Conservation (phyloP, 2,329 filamentous ascomycete genomes). For the Graphilbum ipis-grandicollis region DNA sequence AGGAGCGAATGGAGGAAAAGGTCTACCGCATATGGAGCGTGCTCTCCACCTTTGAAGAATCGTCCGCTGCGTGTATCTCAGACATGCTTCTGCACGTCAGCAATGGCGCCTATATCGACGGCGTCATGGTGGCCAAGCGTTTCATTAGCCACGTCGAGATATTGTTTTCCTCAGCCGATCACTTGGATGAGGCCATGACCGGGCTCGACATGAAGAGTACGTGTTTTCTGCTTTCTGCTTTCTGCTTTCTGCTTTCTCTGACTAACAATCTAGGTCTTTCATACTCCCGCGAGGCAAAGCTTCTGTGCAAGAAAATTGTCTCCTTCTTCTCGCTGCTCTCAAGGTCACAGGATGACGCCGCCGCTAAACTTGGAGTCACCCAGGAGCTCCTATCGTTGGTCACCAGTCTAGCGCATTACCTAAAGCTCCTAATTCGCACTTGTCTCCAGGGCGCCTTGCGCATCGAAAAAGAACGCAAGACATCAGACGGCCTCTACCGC, state of each 20-base stretch:
- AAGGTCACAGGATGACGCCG: conserved; percentile 83
- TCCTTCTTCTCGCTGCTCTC: conserved; percentile 92
- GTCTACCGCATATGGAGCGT: conserved; percentile 98
- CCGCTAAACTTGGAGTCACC: conserved; percentile 82
- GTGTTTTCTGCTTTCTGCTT: conserved; percentile 9
- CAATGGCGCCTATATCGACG: conserved; percentile 91
- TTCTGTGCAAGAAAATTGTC: conserved; percentile 99
- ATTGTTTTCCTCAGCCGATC: conserved; percentile 75
- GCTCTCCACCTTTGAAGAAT: conserved; percentile 90
- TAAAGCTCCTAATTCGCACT: conserved; percentile 93
- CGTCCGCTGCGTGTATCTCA: conserved; percentile 92
- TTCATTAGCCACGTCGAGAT: conserved; percentile 96
- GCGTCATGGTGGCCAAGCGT: conserved; percentile 82
- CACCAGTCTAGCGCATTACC: conserved; percentile 87
- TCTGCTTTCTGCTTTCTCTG: not conserved
- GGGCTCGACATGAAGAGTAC: conserved; percentile 58
- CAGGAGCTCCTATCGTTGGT: conserved; percentile 96
- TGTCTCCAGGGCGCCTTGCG: conserved; percentile 86
- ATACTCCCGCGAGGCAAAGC: conserved; percentile 89
- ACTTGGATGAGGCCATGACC: conserved; percentile 58
- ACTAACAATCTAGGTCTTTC: conserved; percentile 46
- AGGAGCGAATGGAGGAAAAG: conserved; percentile 94
- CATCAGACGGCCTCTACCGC: conserved; percentile 55
- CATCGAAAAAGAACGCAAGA: conserved; percentile 68
- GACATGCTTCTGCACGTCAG: conserved; percentile 98